Base-by-base conservation (phyloP, 2,329 filamentous ascomycete genomes). In the Neopestalotiopsis rosae region DNA sequence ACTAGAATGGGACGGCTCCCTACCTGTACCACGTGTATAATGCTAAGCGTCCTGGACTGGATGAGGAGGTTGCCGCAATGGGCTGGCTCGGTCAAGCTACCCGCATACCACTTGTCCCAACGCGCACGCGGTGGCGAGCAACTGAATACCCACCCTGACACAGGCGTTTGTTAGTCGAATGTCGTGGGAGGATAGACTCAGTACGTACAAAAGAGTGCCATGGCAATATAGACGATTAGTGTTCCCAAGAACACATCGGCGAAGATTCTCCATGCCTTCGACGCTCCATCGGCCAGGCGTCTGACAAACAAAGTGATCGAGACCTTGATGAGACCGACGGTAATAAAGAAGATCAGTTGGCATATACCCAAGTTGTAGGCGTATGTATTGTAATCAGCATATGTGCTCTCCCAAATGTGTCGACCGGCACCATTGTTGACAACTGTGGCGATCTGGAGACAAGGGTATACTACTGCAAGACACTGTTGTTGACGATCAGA, bases 381-480 rank as follows among this genome's bases (percentile, higher is more conserved):
- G 14, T 57, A 57, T 28, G 52, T 28, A 28, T 57, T 32, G 7
- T 69, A 69, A 10, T 69, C 63, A 6, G 24, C 59, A 32, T 70
- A 69, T 14, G 67, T 70, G 17, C 62, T 61, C 13, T 70, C 69
- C 69, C 69, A 69, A 3, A 49, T 69, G 52, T 70, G 69, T 2
- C 45, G 57, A 10, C 69, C 69, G 2, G 66, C 69, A n/a, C 69
- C 69, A 40, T 65, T 64, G 6, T 34, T 5, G 28, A 64, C 56
- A 24, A 69, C 64, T 64, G 69, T 59, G 1, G 66, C 10, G n/a
- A 65, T 52, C 32, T 68, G 70, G 56, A 58, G 65, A 24, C 67
- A 20, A 3, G 20, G 40, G 57, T 14, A 66, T 56, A 32, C 30
- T 17, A 57, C 20, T 30, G 45, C 20, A 24, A 45, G n/a, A 38